Base-by-base conservation (phyloP, 176 grass and related monocot species). In the Oryza rufipogon region DNA sequence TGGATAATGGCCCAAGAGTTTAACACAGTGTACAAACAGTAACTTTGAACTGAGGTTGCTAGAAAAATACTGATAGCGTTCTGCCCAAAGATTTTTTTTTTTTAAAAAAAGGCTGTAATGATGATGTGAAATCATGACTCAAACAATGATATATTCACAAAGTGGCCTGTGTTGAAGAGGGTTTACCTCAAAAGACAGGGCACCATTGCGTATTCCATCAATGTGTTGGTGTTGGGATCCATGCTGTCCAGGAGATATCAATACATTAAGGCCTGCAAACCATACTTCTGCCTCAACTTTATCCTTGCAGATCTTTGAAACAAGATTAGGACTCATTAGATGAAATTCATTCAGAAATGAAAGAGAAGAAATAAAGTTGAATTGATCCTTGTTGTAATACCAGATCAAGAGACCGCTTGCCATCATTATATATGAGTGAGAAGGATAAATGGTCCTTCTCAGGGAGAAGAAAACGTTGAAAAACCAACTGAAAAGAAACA, bases 401-500 rank as follows among this genome's bases (percentile, higher is more conserved):
- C 92, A 99, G 88, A 95, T 99, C 96, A 15, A 99, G 96, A 12
- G 96, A 99, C 25, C 93, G 86, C 78, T 95, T 95, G 45, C 87
- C 91, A 64, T 84, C 88, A 60, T 91, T 94, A 77, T 99, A 96
- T 84, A 99, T 86, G 82, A 99, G 91, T 74, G 96, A 99, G 72
- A 99, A 99, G 73, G 96, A 96, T 74, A 96, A 84, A 87, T 96
- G 90, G 19, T 96, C 91, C 81, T 99, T 99, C 23, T 99, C 96
- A 23, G 96, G 93, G 49, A 90, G 89, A 22, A 88, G 84, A 91
- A 90, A 99, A 67, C 93, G 93, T 89, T 99, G 96, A 51, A 99
- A 98, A 73, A 99, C 93, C 75, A 91, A 68, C 96, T 99, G 89
- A 61, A 82, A 49, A 85, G 41, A 81, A 87, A 85, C 2, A 73